Evolutionary conservation across 495 filamentous ascomycete species (phyloP), one percentile per base, ranked within the genome.

Genomic region (Xylaria intraflava): DNA sequence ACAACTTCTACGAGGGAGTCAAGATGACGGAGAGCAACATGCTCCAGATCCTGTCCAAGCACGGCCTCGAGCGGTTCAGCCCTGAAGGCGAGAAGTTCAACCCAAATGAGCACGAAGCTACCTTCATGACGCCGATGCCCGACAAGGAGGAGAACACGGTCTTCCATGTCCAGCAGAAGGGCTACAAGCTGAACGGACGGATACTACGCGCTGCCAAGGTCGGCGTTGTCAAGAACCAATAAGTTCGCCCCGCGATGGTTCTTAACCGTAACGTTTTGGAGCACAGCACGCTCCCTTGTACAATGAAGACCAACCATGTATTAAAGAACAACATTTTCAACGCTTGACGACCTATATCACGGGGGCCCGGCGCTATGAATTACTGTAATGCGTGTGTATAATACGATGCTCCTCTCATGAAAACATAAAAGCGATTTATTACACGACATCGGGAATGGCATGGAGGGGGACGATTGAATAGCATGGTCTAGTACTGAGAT

Each of bases 41-140:
- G 64, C 83, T 97, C 77, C 76, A 78, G 69, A 93, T 93, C 30
- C 79, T 98, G 55, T 79, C 86, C 77, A 96, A 92, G 74, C 94
- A 98, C 69, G 93, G 93, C 29, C 71, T 98, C 40, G 88, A 95
- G 77, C 79, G 92, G 60, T 90, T 96, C 68, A 84, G 94, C 64
- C 88, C 89, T 30, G 71, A 83, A 16, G 73, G 74, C 43, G 85
- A 87, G 64, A 84, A 83, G 72, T 98, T 98, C 76, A 85, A 98
- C 76, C 92, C 93, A 47, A 95, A 96, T 69, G 75, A 86, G 67
- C 93, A 97, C 70, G 93, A 98, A 78, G 93, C 93, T 39, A 90
- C 86, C 26, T 98, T 97, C 76, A 88, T 90, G 84, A 81, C 88
- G 10, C 87, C 88, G 52, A 80, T 87, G 73, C 75, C 80, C 24